phyloP scores from a whole-genome alignment of 805 yeast species.

The Candida dajiaensis region DNA sequence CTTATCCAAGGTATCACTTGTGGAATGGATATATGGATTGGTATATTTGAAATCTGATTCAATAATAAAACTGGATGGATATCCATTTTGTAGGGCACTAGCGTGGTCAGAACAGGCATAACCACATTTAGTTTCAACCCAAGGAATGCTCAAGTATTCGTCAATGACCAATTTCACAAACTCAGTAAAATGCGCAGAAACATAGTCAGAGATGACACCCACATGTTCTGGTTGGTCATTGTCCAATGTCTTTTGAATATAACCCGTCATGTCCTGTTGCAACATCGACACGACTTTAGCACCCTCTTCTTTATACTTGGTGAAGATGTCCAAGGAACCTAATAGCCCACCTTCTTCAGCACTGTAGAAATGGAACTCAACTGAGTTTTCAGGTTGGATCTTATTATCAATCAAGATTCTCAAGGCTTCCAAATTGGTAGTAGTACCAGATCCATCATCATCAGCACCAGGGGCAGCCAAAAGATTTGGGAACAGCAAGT shows the following conservation, averaged over 20 bases:
- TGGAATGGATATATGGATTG: conserved; percentile 70
- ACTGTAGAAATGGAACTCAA: conserved; percentile 91
- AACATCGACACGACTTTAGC: conserved; percentile 71
- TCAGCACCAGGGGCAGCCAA: conserved; percentile 91
- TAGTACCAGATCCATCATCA: conserved; percentile 88
- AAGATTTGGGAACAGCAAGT: conserved; percentile 61
- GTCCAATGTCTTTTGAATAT: conserved; percentile 23
- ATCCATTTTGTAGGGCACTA: conserved; percentile 76
- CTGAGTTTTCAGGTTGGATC: conserved; percentile 57
- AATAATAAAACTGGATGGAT: conserved; percentile 75
- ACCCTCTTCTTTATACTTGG: conserved; percentile 39
- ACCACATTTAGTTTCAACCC: conserved; percentile 75
- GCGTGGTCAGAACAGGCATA: conserved; percentile 94
- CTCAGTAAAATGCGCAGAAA: conserved; percentile 18
- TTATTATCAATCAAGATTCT: conserved; percentile 45
- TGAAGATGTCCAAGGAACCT: conserved; percentile 79
- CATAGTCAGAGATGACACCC: conserved; percentile 53
- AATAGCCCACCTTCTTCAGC: conserved; percentile 92
- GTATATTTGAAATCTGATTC: conserved; percentile 66
- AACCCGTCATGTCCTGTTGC: conserved; percentile 77
- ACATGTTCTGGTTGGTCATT: conserved; percentile 50
- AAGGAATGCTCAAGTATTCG: conserved; percentile 61
- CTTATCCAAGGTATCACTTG: conserved; percentile 75
- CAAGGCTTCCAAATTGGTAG: conserved; percentile 70
- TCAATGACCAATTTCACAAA: conserved; percentile 52